Base-by-base conservation (phyloP, 371 early-diverging fungal species). In the Encephalitozoon cuniculi region DNA sequence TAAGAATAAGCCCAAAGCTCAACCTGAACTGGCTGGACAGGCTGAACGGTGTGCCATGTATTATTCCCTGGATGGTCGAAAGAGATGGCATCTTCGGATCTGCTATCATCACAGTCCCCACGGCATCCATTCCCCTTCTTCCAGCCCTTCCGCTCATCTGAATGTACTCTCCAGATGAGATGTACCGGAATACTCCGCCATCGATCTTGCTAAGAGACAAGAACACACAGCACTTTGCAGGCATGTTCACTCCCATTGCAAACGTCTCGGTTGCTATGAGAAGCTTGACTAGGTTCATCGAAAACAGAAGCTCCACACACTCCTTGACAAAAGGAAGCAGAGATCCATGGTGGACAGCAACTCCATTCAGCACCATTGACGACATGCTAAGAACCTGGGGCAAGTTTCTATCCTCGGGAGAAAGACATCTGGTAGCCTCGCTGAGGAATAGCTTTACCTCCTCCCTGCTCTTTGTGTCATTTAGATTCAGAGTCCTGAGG, bases 61-160 rank as follows among this genome's bases (percentile, higher is more conserved):
- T 80, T 5, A 84, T 43, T 39, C 69, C 63, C 32, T 75, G 73
- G 34, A 84, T 69, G 12, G 64, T 23, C 12, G 12, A n/a, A 40
- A 80, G 67, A 6, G 65, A 32, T 4, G 73, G 79, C 9, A 75
- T 66, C 40, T 79, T 77, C 51, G 79, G 79, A 30, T 88, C 88
- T 4, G 90, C 89, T 74, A 96, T 91, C 54, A 96, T 90, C 0
- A 96, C 96, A 39, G 91, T 88, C 34, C 98, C 98, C 2, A 92
- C 92, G 8, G 84, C 87, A 78, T 97, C 98, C 9, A 94, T 86
- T 25, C 95, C 96, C 86, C 97, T 90, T 78, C 98, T 89, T 67
- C 98, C 98, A 8, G 97, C 96, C 68, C 98, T 89, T 0, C 98
- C 98, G 15, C 93, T 91, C 98, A 97, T 97, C 87, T 97, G 98